phyloP scores from a whole-genome alignment of 2,329 filamentous ascomycete genomes.

The Plectosphaerella sp. region DNA sequence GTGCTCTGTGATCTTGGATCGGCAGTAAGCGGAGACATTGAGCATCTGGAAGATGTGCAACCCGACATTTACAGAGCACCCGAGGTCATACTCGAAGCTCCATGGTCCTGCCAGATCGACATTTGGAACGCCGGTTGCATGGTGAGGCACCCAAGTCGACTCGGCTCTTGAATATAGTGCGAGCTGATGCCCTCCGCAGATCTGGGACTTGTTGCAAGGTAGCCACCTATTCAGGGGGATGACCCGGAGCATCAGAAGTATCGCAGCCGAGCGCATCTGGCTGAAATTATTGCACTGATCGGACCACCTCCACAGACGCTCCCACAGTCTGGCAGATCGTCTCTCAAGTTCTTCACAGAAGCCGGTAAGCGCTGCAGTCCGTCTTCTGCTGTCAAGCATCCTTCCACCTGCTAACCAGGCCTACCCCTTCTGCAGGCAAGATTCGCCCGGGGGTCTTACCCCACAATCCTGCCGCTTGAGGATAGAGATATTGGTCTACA shows the following conservation, averaged over 20 bases:
- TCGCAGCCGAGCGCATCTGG: constrained; percentile 39
- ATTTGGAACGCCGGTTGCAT: constrained; percentile 38
- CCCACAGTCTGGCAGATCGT: constrained; percentile 23
- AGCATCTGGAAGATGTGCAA: constrained; percentile 31
- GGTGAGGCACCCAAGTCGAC: not conserved
- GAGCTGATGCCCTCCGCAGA: constrained; percentile 20
- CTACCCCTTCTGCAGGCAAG: constrained; percentile 15
- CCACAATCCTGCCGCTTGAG: constrained; percentile 21
- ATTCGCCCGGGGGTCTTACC: constrained; percentile 14
- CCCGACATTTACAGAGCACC: constrained; percentile 35
- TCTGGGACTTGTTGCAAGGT: constrained; percentile 46
- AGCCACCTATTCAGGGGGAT: constrained; percentile 34
- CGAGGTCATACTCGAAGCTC: constrained; percentile 40
- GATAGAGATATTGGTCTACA: constrained; percentile 29
- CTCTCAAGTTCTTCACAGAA: constrained; percentile 31
- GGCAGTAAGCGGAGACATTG: constrained; percentile 27
- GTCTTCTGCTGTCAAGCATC: not conserved
- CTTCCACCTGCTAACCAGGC: not conserved
- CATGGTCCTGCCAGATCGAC: constrained; percentile 42
- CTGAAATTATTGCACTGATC: constrained; percentile 41
- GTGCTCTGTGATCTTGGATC: constrained; percentile 47
- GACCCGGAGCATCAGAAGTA: constrained; percentile 33
- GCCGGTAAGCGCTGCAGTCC: constrained; percentile 20
- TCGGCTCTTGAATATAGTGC: not conserved
- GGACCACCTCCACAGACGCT: constrained; percentile 33